Base-by-base conservation (phyloP, 441 rosid species). In the Croton laevigatus region DNA sequence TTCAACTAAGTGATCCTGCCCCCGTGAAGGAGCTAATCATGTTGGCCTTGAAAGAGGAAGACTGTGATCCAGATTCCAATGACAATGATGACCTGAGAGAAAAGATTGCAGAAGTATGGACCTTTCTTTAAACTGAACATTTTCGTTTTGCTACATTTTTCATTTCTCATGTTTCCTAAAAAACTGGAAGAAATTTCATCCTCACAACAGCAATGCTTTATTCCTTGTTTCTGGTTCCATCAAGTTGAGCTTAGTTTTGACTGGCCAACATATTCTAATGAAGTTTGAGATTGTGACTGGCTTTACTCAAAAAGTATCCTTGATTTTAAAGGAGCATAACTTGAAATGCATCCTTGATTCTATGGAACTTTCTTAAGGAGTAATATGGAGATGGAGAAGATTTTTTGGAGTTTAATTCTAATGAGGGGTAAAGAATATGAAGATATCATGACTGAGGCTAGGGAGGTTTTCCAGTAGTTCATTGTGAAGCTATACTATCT, bases 11-110 rank as follows among this genome's bases (percentile, higher is more conserved):
- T 38, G 87, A 92, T 60, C 88, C 94, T 45, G 90, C 98, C 57
- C 88, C 98, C 37, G 44, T 92, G 71, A 65, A 72, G 4, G 97
- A 87, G 78, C 84, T 94, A 79, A 87, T 94, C 68, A 62, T 80
- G 78, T 77, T 94, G 87, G 98, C 99, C 48, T 80, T 94, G 81
- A 87, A 88, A 76, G 98, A 90, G 80, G 99, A 94, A 80, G 98
- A 89, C 73, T 69, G 86, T 71, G 88, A 90, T 75, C 76, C 81
- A 70, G 93, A 78, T 44, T 80, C 78, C 73, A 74, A 71, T 72
- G 87, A 82, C 73, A 84, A 88, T 44, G 91, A 92, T 77, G 91
- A 85, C 75, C 80, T 92, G 68, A 90, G 85, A 83, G 85, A 82
- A 76, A 88, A 84, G 87, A 94, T 94, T 73, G 94, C 97, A 5